These are phyloP conservation scores for Salvia rosmarinus DNA, from an alignment of 257 asterid species.

Conservation along the genomic window DNA sequence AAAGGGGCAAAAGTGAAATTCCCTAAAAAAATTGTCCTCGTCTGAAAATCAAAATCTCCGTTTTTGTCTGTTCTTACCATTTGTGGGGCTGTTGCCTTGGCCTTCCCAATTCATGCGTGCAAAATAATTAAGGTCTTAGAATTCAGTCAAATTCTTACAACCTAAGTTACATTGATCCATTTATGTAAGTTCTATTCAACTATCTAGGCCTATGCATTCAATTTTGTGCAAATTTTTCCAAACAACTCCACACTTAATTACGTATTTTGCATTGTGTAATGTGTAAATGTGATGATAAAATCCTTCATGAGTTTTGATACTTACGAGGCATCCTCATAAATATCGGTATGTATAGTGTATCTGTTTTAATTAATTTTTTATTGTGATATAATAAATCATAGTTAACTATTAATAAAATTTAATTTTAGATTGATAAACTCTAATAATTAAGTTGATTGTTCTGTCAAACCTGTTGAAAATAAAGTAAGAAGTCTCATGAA, in stretches of 20 bases:
- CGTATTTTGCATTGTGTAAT: not conserved
- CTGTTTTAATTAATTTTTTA: no score
- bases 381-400: no score
- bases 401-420: no score
- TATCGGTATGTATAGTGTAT: no score
- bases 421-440: no score
- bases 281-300: not conserved
- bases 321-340: no score
- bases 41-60: not conserved
- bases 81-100: conserved; percentile 27
- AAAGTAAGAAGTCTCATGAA: no score
- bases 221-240: conserved; percentile 9
- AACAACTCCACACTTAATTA: not conserved
- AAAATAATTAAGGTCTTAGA: conserved; percentile 34
- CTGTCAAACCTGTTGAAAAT: no score
- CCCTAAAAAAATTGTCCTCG: conserved; percentile 34
- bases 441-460: no score
- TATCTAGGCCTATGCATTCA: conserved; percentile 4
- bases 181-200: not conserved
- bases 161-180: conserved; percentile 24
- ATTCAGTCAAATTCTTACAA: conserved; percentile 39
- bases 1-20: conserved; percentile 34
- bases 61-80: conserved; percentile 23
- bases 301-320: no score
- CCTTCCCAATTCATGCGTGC: conserved; percentile 39